These are phyloP conservation scores for Geotrichum australiense DNA, from an alignment of 1,139 yeast species.

Conservation along the genomic window DNA sequence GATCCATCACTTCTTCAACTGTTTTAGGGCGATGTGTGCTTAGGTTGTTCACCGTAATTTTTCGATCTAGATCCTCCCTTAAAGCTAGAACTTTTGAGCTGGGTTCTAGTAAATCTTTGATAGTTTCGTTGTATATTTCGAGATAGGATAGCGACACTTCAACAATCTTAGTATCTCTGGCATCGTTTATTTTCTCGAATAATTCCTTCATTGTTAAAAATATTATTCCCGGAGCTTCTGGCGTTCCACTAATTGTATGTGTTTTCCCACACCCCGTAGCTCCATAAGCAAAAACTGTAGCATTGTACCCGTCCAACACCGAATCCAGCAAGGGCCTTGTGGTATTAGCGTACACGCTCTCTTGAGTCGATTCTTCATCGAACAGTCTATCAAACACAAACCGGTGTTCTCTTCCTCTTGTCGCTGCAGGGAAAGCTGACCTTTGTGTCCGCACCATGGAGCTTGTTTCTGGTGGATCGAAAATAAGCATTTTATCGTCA, in stretches of 20 bases:
- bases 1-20: constrained; percentile 71
- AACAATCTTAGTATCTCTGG: constrained; percentile 49
- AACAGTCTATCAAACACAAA: constrained; percentile 78
- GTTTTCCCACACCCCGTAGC: constrained; percentile 99
- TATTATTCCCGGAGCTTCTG: constrained; percentile 70
- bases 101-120: constrained; percentile 67
- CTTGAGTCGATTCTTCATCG: constrained; percentile 57
- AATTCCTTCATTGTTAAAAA: constrained; percentile 72
- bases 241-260: constrained; percentile 76
- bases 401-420: constrained; percentile 61
- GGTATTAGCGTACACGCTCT: constrained; percentile 59
- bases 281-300: constrained; percentile 94
- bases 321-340: constrained; percentile 67
- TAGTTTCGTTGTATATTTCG: constrained; percentile 87
- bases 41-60: constrained; percentile 68
- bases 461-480: constrained; percentile 57
- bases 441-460: constrained; percentile 45
- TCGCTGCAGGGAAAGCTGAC: constrained; percentile 44
- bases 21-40: constrained; percentile 56
- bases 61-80: constrained; percentile 65
- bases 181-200: constrained; percentile 50
- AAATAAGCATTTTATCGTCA: constrained; percentile 80
- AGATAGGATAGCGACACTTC: constrained; percentile 66
- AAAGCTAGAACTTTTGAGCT: constrained; percentile 44
- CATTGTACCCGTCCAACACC: constrained; percentile 76